phyloP scores from a whole-genome alignment of 2,329 filamentous ascomycete species.

The Venturia asperata region DNA sequence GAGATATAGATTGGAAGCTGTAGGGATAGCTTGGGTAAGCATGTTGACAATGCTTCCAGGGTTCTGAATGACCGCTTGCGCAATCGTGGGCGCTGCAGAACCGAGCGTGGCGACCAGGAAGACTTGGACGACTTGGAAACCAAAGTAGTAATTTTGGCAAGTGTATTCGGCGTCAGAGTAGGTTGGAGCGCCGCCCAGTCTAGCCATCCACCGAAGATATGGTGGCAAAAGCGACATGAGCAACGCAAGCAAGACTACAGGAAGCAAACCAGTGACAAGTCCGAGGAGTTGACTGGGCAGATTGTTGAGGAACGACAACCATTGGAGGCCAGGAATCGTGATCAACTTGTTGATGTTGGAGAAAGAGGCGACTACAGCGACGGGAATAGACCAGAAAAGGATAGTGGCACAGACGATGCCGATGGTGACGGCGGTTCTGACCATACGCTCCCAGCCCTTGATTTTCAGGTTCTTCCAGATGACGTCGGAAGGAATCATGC shows the following conservation, averaged over 20 bases:
- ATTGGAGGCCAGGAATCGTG: slow-evolving; percentile 29
- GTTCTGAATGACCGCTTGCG: slow-evolving; percentile 28
- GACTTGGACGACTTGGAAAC: slow-evolving; percentile 37
- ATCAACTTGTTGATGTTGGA: slow-evolving; percentile 71
- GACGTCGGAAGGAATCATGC: slow-evolving; percentile 72
- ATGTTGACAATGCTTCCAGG: slow-evolving; percentile 29
- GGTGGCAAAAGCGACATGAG: slow-evolving; percentile 41
- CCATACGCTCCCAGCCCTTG: slow-evolving; percentile 75
- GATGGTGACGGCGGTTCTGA: slow-evolving; percentile 62
- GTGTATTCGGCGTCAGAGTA: slow-evolving; percentile 39
- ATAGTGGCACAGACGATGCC: slow-evolving; percentile 71
- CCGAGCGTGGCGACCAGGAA: slow-evolving; percentile 37
- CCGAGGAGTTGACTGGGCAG: slow-evolving; percentile 38
- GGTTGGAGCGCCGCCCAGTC: slow-evolving; percentile 34
- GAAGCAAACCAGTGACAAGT: slow-evolving; percentile 41
- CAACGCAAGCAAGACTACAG: slow-evolving; percentile 36
- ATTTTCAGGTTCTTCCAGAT: slow-evolving; percentile 83
- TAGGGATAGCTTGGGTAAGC: slow-evolving; percentile 32
- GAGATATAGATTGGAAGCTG: slow-evolving; percentile 37
- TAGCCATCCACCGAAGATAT: slow-evolving; percentile 34
- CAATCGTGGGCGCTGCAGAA: slow-evolving; percentile 32
- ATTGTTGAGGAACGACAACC: slow-evolving; percentile 37
- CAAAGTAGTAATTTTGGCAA: slow-evolving; percentile 35
- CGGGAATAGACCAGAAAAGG: slow-evolving; percentile 75
- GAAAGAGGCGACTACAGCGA: slow-evolving; percentile 74